Evolutionary conservation across 1,284 basidiomycete species (phyloP).

Genomic region (Tetrapyrgos nigripes): DNA sequence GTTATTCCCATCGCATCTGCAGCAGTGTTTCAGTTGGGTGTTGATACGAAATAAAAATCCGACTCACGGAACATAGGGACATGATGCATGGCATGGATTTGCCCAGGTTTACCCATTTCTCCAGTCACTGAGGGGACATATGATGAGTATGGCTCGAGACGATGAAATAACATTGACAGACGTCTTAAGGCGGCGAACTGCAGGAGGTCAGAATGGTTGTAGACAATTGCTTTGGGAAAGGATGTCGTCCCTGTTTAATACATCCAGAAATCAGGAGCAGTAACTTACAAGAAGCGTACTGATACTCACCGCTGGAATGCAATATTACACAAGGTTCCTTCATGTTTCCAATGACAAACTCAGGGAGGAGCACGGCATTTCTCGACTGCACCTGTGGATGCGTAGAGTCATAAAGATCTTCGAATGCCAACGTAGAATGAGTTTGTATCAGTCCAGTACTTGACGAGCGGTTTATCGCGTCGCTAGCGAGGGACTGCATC

Average conservation of each 20-base stretch:
- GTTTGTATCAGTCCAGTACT: neutral
- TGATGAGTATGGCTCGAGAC: neutral
- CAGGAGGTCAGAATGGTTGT: neutral
- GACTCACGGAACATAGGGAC: neutral
- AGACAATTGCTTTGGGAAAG: neutral
- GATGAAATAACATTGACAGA: neutral
- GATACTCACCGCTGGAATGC: neutral
- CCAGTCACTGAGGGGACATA: neutral
- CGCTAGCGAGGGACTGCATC: slow-evolving; percentile 7
- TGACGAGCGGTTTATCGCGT: neutral
- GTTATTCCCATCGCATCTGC: neutral
- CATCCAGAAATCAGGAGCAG: neutral
- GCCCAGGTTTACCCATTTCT: neutral
- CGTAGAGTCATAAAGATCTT: neutral
- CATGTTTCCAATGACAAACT: neutral
- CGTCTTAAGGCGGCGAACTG: neutral
- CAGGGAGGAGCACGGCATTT: neutral
- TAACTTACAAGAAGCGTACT: neutral
- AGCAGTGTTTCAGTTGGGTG: neutral
- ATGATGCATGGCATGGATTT: neutral
- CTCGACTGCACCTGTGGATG: neutral
- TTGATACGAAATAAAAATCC: slow-evolving; percentile 6
- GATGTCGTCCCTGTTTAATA: neutral
- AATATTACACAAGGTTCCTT: neutral
- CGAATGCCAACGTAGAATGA: neutral